A percentile compares a stretch with the other conserved stretches of the same genome.
These are phyloP conservation scores for Suillus americanus DNA, from an alignment of 768 basidiomycete species.

Conservation along the genomic window DNA sequence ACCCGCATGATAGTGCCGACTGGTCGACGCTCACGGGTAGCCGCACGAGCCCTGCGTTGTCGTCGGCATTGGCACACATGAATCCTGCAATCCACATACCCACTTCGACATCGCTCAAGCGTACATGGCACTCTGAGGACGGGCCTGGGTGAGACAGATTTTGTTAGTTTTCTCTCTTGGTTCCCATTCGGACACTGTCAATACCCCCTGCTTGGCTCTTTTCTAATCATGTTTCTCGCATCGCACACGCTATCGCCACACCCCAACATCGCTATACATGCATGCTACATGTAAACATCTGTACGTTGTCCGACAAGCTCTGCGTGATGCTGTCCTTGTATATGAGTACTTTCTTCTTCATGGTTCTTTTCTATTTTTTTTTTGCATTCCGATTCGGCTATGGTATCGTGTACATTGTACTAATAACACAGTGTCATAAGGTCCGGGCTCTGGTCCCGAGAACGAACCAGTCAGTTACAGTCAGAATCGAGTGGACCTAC, in stretches of 20 bases:
- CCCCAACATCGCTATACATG: background rate
- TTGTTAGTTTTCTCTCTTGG: slow-evolving; percentile 3
- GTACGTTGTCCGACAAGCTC: background rate
- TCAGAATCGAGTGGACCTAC: background rate
- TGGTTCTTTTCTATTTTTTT: background rate
- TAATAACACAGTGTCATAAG: slow-evolving; percentile 4
- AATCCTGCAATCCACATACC: slow-evolving; percentile 9
- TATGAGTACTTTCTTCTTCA: background rate
- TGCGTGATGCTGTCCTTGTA: background rate
- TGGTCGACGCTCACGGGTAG: background rate
- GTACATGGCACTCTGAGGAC: slow-evolving; percentile 26
- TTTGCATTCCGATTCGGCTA: background rate
- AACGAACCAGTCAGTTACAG: background rate
- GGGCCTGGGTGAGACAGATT: background rate
- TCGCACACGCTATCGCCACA: background rate
- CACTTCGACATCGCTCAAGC: slow-evolving; percentile 21
- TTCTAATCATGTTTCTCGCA: background rate
- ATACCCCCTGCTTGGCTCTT: background rate
- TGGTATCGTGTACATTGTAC: background rate
- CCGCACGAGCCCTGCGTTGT: slow-evolving; percentile 21
- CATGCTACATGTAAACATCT: slow-evolving; percentile 3
- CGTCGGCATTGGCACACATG: slow-evolving; percentile 28
- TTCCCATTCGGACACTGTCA: background rate
- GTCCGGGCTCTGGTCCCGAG: background rate
- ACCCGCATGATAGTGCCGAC: slow-evolving; percentile 1